A percentile compares a stretch with the other conserved stretches of the same genome.
phyloP scores from a whole-genome alignment of 2,329 filamentous ascomycete species.

The Myriosclerotinia scirpicola region DNA sequence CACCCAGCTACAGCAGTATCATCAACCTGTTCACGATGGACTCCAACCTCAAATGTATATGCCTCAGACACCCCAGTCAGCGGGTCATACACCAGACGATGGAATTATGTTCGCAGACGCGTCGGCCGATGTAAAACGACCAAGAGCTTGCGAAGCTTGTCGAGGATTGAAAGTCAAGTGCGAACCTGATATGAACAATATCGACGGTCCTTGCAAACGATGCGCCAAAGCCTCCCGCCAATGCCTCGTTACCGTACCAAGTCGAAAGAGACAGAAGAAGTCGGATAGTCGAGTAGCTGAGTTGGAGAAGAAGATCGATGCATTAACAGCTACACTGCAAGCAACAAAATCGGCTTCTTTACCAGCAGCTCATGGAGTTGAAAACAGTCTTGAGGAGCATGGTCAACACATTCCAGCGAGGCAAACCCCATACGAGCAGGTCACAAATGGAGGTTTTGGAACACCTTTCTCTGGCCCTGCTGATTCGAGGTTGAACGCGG shows the following conservation, averaged over 20 bases:
- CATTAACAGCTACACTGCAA: constrained; percentile 44
- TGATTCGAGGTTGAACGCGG: constrained; percentile 29
- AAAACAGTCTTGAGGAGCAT: constrained; percentile 25
- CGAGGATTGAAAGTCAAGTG: constrained; percentile 47
- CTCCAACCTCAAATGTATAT: constrained; percentile 26
- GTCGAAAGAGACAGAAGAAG: constrained; percentile 47
- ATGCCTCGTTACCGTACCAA: constrained; percentile 45
- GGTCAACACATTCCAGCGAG: constrained; percentile 9
- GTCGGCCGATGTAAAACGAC: constrained; percentile 38
- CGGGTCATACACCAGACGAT: constrained; percentile 28
- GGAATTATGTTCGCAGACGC: constrained; percentile 29
- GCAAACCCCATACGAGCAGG: constrained; percentile 39
- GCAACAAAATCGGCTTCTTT: constrained; percentile 34
- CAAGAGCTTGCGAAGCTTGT: constrained; percentile 47
- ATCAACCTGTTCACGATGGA: constrained; percentile 24
- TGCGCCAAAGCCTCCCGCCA: constrained; percentile 44
- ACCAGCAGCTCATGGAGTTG: constrained; percentile 18
- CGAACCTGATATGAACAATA: constrained; percentile 41
- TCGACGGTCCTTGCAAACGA: constrained; percentile 43
- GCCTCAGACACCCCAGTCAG: constrained; percentile 36
- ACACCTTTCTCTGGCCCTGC: constrained; percentile 31
- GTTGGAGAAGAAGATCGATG: constrained; percentile 47
- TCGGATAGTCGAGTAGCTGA: constrained; percentile 48
- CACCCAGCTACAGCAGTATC: constrained; percentile 23
- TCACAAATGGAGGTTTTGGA: constrained; percentile 38